phyloP scores from a whole-genome alignment of 768 basidiomycete species.

The Hemileccinum rubropunctum region DNA sequence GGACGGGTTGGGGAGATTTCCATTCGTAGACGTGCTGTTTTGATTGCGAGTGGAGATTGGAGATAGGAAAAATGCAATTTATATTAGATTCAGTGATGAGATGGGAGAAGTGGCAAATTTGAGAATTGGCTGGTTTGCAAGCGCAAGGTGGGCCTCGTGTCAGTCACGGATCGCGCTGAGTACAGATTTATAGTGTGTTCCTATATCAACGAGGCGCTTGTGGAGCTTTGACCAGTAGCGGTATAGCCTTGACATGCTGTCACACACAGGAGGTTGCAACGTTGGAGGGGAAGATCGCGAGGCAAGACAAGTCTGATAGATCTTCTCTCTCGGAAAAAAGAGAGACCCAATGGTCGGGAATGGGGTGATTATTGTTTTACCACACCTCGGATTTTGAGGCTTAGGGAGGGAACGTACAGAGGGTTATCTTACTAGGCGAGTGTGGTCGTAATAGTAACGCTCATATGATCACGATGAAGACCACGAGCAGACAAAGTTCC shows the following conservation, averaged over 20 bases:
- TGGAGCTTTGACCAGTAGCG: constrained; percentile 16
- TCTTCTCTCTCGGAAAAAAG: too few species aligned
- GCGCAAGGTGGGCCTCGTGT: constrained; percentile 7
- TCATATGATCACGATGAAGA: too few species aligned
- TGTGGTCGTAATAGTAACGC: too few species aligned
- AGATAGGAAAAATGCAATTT: constrained; percentile 3
- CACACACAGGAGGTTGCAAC: constrained; percentile 22
- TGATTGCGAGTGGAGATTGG: constrained; percentile 4
- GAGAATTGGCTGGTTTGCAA: background rate
- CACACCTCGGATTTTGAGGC: background rate
- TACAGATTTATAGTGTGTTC: constrained; percentile 1
- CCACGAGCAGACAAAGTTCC: constrained; percentile 11
- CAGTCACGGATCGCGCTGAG: constrained; percentile 5
- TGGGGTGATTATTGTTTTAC: too few species aligned
- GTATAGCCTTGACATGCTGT: constrained; percentile 24
- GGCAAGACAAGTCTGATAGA: background rate
- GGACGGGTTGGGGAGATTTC: background rate
- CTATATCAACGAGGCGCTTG: constrained; percentile 14
- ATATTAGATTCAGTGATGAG: constrained; percentile 1
- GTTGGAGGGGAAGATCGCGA: constrained; percentile 6
- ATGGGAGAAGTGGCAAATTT: constrained; percentile 1
- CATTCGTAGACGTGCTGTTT: constrained; percentile 5
- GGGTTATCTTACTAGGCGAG: background rate
- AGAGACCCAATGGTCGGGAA: too few species aligned
- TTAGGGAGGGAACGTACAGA: background rate